phyloP scores from a whole-genome alignment of 495 filamentous ascomycete species.

The Aspergillus ostianus region DNA sequence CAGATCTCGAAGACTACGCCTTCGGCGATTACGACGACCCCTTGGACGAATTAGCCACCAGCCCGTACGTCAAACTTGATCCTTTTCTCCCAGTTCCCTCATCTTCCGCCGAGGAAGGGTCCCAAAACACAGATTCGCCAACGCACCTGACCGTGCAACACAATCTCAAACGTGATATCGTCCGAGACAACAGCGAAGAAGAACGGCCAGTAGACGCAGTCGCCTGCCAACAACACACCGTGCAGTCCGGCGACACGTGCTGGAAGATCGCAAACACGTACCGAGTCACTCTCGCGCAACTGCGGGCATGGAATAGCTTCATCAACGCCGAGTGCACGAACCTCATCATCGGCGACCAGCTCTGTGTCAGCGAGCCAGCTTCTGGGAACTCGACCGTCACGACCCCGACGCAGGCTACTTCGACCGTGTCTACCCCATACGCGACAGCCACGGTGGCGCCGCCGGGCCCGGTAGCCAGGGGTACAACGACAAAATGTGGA shows the following conservation, averaged over 20 bases:
- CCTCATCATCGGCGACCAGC: slow-evolving; percentile 11
- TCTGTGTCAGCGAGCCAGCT: slow-evolving; percentile 1
- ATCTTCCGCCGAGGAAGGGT: neutral
- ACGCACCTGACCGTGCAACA: neutral
- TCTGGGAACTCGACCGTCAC: neutral
- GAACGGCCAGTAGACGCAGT: neutral
- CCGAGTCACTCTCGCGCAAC: neutral
- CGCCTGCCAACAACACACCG: neutral
- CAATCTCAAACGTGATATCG: neutral
- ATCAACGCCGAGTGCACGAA: slow-evolving; percentile 15
- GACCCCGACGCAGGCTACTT: no score
- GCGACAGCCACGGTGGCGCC: neutral
- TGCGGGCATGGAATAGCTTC: slow-evolving; percentile 11
- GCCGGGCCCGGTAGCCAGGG: no score
- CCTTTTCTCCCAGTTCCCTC: neutral
- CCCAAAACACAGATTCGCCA: neutral
- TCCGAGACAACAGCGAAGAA: neutral
- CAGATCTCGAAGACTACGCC: neutral
- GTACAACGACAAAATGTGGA: neutral
- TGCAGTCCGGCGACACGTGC: neutral
- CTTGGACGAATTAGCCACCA: neutral
- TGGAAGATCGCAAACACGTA: neutral
- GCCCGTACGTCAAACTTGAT: neutral
- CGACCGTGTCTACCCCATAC: neutral
- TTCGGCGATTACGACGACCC: neutral